These are phyloP conservation scores for Saturnispora zaruensis DNA, from an alignment of 805 yeast species.

Conservation along the genomic window DNA sequence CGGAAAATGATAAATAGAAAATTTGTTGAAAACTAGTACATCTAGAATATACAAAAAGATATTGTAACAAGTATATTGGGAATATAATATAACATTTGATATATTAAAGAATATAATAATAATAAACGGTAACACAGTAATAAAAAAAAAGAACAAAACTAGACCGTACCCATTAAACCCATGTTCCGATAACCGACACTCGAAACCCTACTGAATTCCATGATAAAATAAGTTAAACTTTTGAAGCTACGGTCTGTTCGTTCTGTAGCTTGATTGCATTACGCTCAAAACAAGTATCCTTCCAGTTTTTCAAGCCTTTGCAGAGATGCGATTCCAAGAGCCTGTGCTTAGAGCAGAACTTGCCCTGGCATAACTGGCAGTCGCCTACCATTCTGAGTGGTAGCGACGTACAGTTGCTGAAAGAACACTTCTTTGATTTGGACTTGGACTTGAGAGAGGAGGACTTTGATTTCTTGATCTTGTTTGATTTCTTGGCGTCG, in stretches of 20 bases:
- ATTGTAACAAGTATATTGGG: too few relatives aligned
- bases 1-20: too few relatives aligned
- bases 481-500: neutral
- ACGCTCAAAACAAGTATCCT: slow-evolving; percentile 73
- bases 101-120: neutral
- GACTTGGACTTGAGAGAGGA: slow-evolving; percentile 26
- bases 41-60: too few relatives aligned
- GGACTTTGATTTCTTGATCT: slow-evolving; percentile 8
- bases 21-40: too few relatives aligned
- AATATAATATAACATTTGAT: neutral
- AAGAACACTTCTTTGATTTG: slow-evolving; percentile 43
- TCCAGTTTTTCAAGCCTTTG: slow-evolving; percentile 67
- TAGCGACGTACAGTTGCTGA: slow-evolving; percentile 50
- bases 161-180: neutral
- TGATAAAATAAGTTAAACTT: slow-evolving; percentile 35
- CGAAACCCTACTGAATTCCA: neutral
- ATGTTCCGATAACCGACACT: neutral
- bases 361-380: slow-evolving; percentile 76
- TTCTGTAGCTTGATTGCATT: slow-evolving; percentile 76
- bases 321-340: slow-evolving; percentile 79
- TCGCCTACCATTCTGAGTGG: slow-evolving; percentile 70
- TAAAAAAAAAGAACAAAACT: neutral
- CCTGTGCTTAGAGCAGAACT: slow-evolving; percentile 81
- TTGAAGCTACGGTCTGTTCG: slow-evolving; percentile 75
- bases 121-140: neutral